Conservation (phyloP, 225 moss, liverwort and hornwort species). For the Anthoceros angustus region DNA sequence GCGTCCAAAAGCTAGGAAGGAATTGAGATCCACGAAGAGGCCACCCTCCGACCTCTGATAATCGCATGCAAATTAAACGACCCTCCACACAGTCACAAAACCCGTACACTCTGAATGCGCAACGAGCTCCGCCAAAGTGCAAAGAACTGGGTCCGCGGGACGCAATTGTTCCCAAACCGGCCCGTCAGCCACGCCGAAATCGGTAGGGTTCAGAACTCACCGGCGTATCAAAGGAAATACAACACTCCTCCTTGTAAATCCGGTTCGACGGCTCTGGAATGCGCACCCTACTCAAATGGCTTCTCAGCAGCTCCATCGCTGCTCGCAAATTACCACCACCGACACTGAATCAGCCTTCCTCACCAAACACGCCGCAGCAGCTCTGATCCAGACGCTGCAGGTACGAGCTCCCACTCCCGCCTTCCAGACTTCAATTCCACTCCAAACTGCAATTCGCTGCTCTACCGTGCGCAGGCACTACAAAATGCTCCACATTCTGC, state of each 20-base stretch:
- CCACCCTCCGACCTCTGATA: conserved; percentile 98
- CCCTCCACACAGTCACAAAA: neutral
- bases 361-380: no score
- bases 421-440: no score
- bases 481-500: no score
- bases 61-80: conserved; percentile 9
- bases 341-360: no score
- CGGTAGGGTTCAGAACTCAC: conserved; percentile 22
- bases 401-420: no score
- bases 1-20: conserved; percentile 93
- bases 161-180: conserved; percentile 5
- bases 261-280: conserved; percentile 89
- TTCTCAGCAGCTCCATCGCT: conserved; percentile 65
- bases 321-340: neutral
- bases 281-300: conserved; percentile 67
- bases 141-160: neutral
- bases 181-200: neutral
- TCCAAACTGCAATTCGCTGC: no score
- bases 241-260: conserved; percentile 99
- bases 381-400: no score
- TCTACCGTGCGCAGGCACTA: no score
- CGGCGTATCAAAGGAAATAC: conserved; percentile 85
- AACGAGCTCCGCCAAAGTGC: neutral
- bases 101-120: neutral
- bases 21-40: conserved; percentile 67